Evolutionary conservation across 2,329 filamentous ascomycete genomes (phyloP).

Genomic region (Talaromyces sp.): DNA sequence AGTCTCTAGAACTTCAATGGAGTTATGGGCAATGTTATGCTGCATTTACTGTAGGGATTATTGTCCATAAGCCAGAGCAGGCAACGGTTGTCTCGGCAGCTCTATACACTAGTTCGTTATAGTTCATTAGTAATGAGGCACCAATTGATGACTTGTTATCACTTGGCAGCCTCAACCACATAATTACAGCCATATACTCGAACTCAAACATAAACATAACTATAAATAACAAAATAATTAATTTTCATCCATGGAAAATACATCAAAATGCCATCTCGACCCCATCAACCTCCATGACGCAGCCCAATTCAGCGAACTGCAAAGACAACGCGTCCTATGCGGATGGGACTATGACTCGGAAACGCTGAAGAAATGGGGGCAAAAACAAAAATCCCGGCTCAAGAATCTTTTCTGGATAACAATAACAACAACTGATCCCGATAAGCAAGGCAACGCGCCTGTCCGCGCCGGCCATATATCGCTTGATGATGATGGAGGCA

Average conservation of each 20-base stretch:
- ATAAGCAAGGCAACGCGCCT: neutral
- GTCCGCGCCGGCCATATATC: slow-evolving; percentile 23
- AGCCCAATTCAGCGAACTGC: slow-evolving; percentile 15
- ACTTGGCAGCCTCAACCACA: neutral
- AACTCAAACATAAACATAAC: neutral
- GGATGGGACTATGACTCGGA: slow-evolving; percentile 15
- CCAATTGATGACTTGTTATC: neutral
- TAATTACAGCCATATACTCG: neutral
- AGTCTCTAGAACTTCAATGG: too few species aligned
- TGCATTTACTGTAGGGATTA: too few species aligned
- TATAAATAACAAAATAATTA: neutral
- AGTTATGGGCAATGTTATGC: too few species aligned
- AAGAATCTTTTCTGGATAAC: slow-evolving; percentile 21
- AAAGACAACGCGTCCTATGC: slow-evolving; percentile 16
- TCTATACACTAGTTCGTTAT: neutral
- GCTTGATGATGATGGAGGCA: slow-evolving; percentile 15
- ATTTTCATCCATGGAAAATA: neutral
- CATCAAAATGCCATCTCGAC: neutral
- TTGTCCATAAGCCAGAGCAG: too few species aligned
- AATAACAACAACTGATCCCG: neutral
- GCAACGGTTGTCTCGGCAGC: neutral
- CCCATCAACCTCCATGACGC: slow-evolving; percentile 10
- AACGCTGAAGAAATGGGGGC: slow-evolving; percentile 12
- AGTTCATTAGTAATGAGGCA: neutral
- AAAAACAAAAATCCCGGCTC: slow-evolving; percentile 10